Base-by-base conservation (phyloP, 257 asterid genomes). In the Cruciata laevipes region DNA sequence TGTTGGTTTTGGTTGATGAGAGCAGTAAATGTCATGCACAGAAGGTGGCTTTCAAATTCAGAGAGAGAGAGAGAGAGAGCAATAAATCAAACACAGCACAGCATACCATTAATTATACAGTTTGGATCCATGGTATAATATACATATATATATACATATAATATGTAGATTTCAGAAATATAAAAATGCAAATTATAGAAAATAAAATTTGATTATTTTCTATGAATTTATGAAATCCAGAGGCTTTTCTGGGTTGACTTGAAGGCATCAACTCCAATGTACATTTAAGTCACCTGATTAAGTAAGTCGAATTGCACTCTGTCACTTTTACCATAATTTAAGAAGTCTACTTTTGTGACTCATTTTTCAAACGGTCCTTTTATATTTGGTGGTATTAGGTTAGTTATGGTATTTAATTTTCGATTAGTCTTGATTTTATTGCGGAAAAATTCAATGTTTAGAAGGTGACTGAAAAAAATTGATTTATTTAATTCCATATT, bases 221-320 rank as follows among this genome's bases (percentile, higher is more conserved):
- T 59, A 77, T 63, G 75, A 76, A 60, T 70, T 75, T 85, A 74
- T 62, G 77, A 76, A 80, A 78, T 75, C 76, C 77, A 24, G 70
- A 71, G 80, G 69, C 64, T 77, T 40, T 62, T 73, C 4, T 11
- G 4, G 76, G 86, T 89, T 84, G 94, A 85, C 94, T 84, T 80
- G 73, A 73, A 73, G 55, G 65, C 87, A 81, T 68, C 84, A 78
- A 60, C 70, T 71, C 83, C 95, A 82, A 85, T 72, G 86, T 73
- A 74, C 83, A 89, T 81, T 85, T 66, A 87, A 84, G 80, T 65
- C 77, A 71, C 81, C 66, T 56, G 66, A 70, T 68, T 69, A 56
- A 69, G 71, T 57, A 75, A 70, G 44, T n/a, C 24, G 33, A 71
- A 77, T 73, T 67, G 52, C 67, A 42, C 16, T 1, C 51, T 42